These are phyloP conservation scores for Celoporthe dispersa DNA, from an alignment of 2,329 filamentous ascomycete species.

Conservation along the genomic window DNA sequence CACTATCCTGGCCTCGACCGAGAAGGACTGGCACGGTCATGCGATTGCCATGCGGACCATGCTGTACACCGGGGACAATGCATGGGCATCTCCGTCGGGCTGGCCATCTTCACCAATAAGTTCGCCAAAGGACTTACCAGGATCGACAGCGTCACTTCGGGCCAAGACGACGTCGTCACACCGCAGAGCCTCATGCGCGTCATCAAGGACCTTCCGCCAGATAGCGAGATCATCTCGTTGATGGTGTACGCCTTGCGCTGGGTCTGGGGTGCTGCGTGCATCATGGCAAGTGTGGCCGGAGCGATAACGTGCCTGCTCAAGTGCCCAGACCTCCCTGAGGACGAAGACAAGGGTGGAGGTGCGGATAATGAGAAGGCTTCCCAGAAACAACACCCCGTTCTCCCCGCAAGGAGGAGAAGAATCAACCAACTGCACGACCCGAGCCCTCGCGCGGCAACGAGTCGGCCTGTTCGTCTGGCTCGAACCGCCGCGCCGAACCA, in stretches of 20 bases:
- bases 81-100: slow-evolving; percentile 23
- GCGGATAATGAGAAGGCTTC: slow-evolving; percentile 5
- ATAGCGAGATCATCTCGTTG: slow-evolving; percentile 10
- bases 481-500: background rate
- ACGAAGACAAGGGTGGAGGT: background rate
- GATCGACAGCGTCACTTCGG: background rate
- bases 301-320: background rate
- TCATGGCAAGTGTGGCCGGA: slow-evolving; percentile 17
- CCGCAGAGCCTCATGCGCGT: slow-evolving; percentile 21
- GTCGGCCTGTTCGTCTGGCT: background rate
- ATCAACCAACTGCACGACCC: background rate
- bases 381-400: too few relatives aligned
- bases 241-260: slow-evolving; percentile 17
- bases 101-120: slow-evolving; percentile 26
- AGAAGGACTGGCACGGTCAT: slow-evolving; percentile 22
- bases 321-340: slow-evolving; percentile 17
- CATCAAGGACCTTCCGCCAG: slow-evolving; percentile 15
- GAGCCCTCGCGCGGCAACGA: background rate
- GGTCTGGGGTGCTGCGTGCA: slow-evolving; percentile 21
- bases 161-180: background rate
- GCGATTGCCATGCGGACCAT: slow-evolving; percentile 26
- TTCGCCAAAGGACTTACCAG: slow-evolving; percentile 4
- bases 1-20: slow-evolving; percentile 25
- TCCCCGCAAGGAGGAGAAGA: too few relatives aligned
- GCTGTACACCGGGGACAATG: slow-evolving; percentile 27